Percentiles rank a stretch among this genome's conserved stretches.
Conservation (phyloP, 345 rosid genomes). For the Excoecaria agallocha region DNA sequence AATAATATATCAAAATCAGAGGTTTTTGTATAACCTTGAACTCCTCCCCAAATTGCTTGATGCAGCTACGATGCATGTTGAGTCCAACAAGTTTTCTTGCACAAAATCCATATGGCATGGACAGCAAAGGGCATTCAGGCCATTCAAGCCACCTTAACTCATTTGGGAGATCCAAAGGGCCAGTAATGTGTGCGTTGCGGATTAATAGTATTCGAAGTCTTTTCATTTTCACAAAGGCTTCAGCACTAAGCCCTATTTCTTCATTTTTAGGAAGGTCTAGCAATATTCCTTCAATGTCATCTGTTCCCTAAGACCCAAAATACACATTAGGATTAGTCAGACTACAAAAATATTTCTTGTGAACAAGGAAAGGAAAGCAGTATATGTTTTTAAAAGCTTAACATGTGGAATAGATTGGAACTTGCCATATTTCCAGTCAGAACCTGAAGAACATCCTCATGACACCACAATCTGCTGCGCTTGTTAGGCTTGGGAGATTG, state of each 20-base stretch:
- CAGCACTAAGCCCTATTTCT: constrained; percentile 11
- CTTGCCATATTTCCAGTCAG: constrained; percentile 15
- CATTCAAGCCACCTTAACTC: constrained; percentile 23
- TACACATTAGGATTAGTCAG: neutral
- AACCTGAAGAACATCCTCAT: constrained; percentile 17
- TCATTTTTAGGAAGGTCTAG: constrained; percentile 15
- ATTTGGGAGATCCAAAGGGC: constrained; percentile 13
- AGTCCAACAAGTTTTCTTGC: constrained; percentile 22
- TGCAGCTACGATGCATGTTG: constrained; percentile 16
- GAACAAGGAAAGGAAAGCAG: neutral
- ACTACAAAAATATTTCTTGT: neutral
- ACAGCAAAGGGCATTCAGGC: constrained; percentile 14
- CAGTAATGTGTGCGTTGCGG: constrained; percentile 9
- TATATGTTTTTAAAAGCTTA: neutral
- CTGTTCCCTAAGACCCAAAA: constrained; percentile 13
- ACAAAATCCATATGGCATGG: constrained; percentile 18
- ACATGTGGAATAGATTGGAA: neutral
- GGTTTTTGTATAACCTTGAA: constrained; percentile 8
- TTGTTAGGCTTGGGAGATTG: constrained; percentile 13
- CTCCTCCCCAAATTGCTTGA: constrained; percentile 9
- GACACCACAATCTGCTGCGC: constrained; percentile 26
- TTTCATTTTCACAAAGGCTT: constrained; percentile 14
- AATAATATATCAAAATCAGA: neutral
- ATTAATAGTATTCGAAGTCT: constrained; percentile 19
- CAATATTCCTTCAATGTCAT: constrained; percentile 16